Evolutionary conservation across 495 filamentous ascomycete species (phyloP).

Genomic region (Hypoxylon lienhwacheense): DNA sequence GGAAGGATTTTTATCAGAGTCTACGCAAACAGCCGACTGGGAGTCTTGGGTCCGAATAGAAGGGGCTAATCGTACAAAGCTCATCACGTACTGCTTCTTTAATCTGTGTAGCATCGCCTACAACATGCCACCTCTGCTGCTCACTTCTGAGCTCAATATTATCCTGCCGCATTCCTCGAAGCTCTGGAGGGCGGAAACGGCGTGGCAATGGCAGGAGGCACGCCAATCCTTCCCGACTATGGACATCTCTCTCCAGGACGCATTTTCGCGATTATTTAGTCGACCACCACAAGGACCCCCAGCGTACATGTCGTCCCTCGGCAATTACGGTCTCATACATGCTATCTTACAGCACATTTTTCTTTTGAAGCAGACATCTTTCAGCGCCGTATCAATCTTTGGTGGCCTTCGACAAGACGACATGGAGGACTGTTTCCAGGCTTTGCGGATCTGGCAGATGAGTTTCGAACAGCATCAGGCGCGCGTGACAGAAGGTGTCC

Average conservation of each 20-base stretch:
- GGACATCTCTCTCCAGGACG: conserved; percentile 55
- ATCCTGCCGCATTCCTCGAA: conserved; percentile 59
- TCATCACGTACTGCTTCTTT: conserved; percentile 61
- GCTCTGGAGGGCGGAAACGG: conserved; percentile 55
- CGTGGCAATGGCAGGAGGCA: conserved; percentile 55
- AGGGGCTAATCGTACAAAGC: conserved; percentile 56
- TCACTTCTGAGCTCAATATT: conserved; percentile 64
- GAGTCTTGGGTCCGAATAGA: conserved; percentile 62
- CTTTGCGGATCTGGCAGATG: conserved; percentile 63
- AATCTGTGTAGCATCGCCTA: conserved; percentile 62
- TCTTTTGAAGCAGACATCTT: conserved; percentile 61
- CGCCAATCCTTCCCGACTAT: conserved; percentile 45
- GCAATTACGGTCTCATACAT: conserved; percentile 69
- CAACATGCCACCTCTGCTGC: conserved; percentile 58
- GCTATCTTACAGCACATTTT: conserved; percentile 72
- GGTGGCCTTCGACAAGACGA: conserved; percentile 56
- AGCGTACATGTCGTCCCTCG: conserved; percentile 61
- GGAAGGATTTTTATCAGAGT: conserved; percentile 51
- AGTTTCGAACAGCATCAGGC: conserved; percentile 60
- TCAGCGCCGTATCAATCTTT: conserved; percentile 48
- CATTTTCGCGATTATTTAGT: conserved; percentile 52
- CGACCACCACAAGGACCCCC: conserved; percentile 50
- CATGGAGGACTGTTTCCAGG: conserved; percentile 59
- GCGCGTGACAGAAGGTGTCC: conserved; percentile 42
- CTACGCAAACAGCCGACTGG: conserved; percentile 51